These are phyloP conservation scores for Dalbergia cultrata DNA, from an alignment of 306 rosid species.

Conservation along the genomic window DNA sequence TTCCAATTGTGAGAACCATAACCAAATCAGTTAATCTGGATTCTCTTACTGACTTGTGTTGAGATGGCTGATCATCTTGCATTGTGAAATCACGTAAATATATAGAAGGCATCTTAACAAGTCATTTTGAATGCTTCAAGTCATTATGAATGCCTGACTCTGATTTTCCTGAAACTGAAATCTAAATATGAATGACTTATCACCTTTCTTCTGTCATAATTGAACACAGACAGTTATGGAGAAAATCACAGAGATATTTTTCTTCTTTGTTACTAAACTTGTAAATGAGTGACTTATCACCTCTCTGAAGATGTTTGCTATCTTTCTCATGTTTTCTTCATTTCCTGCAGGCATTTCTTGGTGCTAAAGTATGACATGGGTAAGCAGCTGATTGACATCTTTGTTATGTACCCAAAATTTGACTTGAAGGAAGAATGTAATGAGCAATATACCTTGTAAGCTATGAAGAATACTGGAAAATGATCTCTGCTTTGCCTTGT, in stretches of 20 bases:
- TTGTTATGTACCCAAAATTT: conserved; percentile 33
- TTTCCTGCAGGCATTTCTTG: conserved; percentile 56
- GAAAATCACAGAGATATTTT: not conserved
- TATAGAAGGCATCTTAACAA: conserved; percentile 17
- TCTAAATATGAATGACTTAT: not conserved
- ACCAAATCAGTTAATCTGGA: too few relatives aligned
- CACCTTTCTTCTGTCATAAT: not conserved
- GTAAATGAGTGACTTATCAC: not conserved
- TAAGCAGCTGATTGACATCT: conserved; percentile 23
- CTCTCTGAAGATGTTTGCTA: not conserved
- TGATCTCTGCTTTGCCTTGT: not conserved
- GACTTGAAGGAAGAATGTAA: conserved; percentile 19
- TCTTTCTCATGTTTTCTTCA: not conserved
- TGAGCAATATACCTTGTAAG: not conserved
- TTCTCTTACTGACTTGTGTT: too few relatives aligned
- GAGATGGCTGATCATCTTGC: too few relatives aligned
- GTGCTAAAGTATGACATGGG: conserved; percentile 46
- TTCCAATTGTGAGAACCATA: too few relatives aligned
- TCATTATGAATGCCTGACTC: not conserved
- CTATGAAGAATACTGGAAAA: not conserved
- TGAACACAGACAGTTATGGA: not conserved
- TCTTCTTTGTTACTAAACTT: not conserved
- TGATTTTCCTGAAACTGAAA: not conserved
- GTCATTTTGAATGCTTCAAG: conserved; percentile 1
- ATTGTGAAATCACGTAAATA: too few relatives aligned